Conservation (phyloP, 2,329 filamentous ascomycete genomes). For the Fusarium guadeloupense region DNA sequence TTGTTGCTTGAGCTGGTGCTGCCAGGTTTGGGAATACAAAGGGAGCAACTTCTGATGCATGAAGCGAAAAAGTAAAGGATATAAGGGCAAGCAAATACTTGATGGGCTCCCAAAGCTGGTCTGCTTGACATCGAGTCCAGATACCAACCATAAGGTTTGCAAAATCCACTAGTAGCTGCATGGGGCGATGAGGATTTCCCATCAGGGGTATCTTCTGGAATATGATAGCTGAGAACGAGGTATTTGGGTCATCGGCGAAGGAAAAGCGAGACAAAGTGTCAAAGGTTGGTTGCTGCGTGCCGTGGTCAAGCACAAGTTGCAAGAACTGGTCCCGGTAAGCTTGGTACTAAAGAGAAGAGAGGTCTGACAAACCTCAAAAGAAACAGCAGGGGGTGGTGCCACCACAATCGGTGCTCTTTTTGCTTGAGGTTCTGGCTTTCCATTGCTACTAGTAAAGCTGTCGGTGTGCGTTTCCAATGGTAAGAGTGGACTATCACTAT, state of each 20-base stretch:
- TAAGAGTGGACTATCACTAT: conserved; percentile 72
- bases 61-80: conserved; percentile 69
- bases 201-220: conserved; percentile 72
- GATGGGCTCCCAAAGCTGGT: conserved; percentile 70
- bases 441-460: conserved; percentile 52
- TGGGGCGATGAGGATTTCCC: conserved; percentile 58
- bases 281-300: conserved; percentile 68
- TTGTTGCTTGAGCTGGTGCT: conserved; percentile 65
- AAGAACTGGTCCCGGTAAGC: conserved; percentile 59
- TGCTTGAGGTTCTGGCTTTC: conserved; percentile 30
- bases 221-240: conserved; percentile 72
- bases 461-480: conserved; percentile 64
- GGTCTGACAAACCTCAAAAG: conserved; percentile 56
- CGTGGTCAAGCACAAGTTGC: conserved; percentile 72
- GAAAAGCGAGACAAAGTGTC: conserved; percentile 72
- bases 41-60: conserved; percentile 67
- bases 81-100: conserved; percentile 72
- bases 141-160: conserved; percentile 70
- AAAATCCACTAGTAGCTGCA: conserved; percentile 70
- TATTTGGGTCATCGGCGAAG: conserved; percentile 70
- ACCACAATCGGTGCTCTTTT: conserved; percentile 34
- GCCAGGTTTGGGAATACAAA: conserved; percentile 67
- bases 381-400: conserved; percentile 45
- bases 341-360: not conserved
- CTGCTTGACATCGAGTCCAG: conserved; percentile 73